Evolutionary conservation across 1,139 yeast genomes (phyloP).

Genomic region (Saccharomyces hybrid): DNA sequence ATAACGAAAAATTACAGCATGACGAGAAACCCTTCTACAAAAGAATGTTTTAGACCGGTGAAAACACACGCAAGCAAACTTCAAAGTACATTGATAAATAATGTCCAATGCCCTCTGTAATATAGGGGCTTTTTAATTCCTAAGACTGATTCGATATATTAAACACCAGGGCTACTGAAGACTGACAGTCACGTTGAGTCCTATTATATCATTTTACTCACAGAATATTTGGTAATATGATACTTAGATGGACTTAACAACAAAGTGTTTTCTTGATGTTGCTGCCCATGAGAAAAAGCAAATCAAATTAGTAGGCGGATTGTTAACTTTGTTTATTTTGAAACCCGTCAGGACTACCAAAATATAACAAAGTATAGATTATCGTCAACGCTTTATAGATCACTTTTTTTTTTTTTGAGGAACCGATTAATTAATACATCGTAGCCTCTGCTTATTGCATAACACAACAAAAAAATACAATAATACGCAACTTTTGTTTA

Average conservation of each 20-base stretch:
- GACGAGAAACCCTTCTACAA: constrained; percentile 17
- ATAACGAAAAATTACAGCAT: constrained; percentile 12
- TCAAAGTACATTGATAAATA: not conserved
- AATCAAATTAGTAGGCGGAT: not conserved
- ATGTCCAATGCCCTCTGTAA: not conserved
- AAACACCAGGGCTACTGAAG: no score
- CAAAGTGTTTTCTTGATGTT: not conserved
- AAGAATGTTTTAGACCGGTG: constrained; percentile 17
- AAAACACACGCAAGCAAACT: not conserved
- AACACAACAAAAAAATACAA: no score
- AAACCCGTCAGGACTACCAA: no score
- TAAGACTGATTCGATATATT: no score
- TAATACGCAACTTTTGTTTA: no score
- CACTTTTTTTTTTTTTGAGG: no score
- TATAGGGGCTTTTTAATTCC: no score
- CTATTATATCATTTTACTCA: no score
- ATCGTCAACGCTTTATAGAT: no score
- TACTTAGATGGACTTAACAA: not conserved
- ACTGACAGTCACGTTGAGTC: not conserved
- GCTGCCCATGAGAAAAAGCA: not conserved
- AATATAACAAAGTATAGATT: no score
- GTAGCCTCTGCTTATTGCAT: no score
- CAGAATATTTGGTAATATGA: not conserved
- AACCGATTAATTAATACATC: no score
- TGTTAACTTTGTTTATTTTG: not conserved